These are phyloP conservation scores for Annona cherimola DNA, from an alignment of 164 flowering plant species.

Conservation along the genomic window DNA sequence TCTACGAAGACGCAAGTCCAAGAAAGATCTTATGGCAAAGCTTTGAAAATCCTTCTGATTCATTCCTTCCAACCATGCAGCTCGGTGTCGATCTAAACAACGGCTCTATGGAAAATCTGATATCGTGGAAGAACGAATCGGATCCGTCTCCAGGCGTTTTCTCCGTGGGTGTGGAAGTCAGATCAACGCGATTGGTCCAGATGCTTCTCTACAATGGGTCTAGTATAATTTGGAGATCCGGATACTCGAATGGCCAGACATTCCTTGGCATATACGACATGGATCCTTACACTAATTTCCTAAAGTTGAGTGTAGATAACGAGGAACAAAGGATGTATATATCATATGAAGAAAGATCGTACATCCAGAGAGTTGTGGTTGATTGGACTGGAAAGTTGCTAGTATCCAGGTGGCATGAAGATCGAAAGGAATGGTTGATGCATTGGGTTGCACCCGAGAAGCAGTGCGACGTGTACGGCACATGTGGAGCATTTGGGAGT, in stretches of 20 bases:
- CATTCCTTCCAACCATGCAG: constrained; percentile 32
- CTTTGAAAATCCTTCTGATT: constrained; percentile 33
- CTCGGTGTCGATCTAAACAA: constrained; percentile 19
- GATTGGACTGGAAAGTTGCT: background rate
- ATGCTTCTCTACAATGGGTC: constrained; percentile 10
- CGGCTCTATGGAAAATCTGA: constrained; percentile 14
- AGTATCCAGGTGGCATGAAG: background rate
- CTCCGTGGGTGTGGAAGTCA: constrained; percentile 17
- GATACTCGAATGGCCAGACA: constrained; percentile 8
- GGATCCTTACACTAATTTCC: too few relatives aligned
- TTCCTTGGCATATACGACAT: background rate
- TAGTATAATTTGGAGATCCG: constrained; percentile 13
- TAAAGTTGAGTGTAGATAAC: background rate
- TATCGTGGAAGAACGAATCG: constrained; percentile 17
- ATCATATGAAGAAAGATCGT: background rate
- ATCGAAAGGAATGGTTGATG: too few relatives aligned
- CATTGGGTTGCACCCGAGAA: background rate
- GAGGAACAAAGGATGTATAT: background rate
- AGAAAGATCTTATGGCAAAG: constrained; percentile 23
- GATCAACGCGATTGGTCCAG: constrained; percentile 15
- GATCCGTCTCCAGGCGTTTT: constrained; percentile 24
- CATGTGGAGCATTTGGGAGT: background rate
- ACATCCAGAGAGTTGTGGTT: background rate
- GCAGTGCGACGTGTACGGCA: background rate
- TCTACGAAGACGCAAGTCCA: background rate